Evolutionary conservation across 306 rosid species (phyloP).

Genomic region (Quercus variabilis): DNA sequence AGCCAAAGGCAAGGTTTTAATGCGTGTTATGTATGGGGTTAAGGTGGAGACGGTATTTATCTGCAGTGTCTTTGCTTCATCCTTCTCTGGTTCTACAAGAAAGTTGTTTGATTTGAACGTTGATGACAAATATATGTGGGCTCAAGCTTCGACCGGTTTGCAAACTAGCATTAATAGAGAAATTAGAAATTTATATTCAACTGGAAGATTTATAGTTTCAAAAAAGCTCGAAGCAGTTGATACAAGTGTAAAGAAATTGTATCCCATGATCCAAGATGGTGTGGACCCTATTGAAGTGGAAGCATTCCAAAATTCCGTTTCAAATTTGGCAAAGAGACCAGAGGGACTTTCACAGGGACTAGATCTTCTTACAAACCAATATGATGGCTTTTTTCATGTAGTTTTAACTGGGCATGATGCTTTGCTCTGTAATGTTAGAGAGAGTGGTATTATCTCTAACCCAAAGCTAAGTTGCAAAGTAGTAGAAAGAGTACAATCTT

Average conservation of each 20-base stretch:
- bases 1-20: conserved; percentile 72
- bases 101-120: too few relatives aligned
- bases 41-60: too few relatives aligned
- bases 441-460: conserved; percentile 33
- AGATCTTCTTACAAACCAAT: conserved; percentile 65
- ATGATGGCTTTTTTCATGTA: conserved; percentile 57
- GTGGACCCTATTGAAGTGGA: conserved; percentile 25
- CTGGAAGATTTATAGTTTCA: too few relatives aligned
- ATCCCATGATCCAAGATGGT: conserved; percentile 52
- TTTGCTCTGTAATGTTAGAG: conserved; percentile 55
- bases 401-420: conserved; percentile 66
- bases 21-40: conserved; percentile 51
- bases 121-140: too few relatives aligned
- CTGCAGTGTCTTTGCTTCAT: too few relatives aligned
- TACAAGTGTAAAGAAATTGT: conserved; percentile 41
- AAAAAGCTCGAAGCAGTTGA: conserved; percentile 62
- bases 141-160: too few relatives aligned
- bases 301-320: conserved; percentile 27
- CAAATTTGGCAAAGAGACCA: conserved; percentile 33
- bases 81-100: too few relatives aligned
- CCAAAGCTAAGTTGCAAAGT: conserved; percentile 19
- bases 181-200: too few relatives aligned
- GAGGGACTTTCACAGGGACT: conserved; percentile 62
- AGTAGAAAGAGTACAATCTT: conserved; percentile 23
- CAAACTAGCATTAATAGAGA: too few relatives aligned